phyloP scores from a whole-genome alignment of 768 basidiomycete genomes.

The Leucosporidium scottii region DNA sequence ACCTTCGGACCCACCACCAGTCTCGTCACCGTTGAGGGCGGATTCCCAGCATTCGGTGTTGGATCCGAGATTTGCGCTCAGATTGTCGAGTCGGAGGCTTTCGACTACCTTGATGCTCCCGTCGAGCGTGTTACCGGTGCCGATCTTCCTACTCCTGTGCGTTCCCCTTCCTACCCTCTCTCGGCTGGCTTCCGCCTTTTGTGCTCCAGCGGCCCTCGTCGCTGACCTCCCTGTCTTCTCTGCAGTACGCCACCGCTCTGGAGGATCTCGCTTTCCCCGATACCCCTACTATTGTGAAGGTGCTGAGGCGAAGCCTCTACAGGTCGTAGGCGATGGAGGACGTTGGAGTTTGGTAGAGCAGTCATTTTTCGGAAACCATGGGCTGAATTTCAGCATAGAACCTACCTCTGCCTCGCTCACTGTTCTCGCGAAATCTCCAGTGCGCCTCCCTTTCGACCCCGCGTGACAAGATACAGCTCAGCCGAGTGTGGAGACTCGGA shows the following conservation, averaged over 20 bases:
- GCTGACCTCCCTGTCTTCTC: conserved; percentile 9
- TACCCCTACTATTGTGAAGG: conserved; percentile 81
- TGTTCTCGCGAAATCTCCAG: no score
- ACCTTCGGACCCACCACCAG: conserved; percentile 44
- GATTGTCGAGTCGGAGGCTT: conserved; percentile 93
- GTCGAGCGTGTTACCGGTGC: conserved; percentile 97
- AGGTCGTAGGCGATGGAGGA: conserved; percentile 7
- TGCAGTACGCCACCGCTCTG: conserved; percentile 79
- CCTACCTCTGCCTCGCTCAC: no score
- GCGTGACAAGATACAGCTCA: no score
- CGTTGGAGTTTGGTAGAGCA: background rate
- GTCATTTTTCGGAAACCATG: background rate
- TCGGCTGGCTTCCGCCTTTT: background rate
- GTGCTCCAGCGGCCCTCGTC: background rate
- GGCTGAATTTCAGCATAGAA: no score
- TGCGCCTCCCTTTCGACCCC: no score
- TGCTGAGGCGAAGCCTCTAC: conserved; percentile 62
- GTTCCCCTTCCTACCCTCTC: conserved; percentile 37
- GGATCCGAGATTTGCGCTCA: conserved; percentile 98
- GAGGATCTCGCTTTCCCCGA: conserved; percentile 92
- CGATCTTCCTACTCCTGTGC: conserved; percentile 86
- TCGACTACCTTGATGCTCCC: conserved; percentile 96
- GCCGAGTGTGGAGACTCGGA: no score
- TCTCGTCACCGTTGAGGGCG: conserved; percentile 90
- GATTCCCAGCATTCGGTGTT: conserved; percentile 97